Percentiles rank a stretch among this genome's conserved stretches.
Conservation (phyloP, 768 basidiomycete genomes). For the Exidia glandulosa region DNA sequence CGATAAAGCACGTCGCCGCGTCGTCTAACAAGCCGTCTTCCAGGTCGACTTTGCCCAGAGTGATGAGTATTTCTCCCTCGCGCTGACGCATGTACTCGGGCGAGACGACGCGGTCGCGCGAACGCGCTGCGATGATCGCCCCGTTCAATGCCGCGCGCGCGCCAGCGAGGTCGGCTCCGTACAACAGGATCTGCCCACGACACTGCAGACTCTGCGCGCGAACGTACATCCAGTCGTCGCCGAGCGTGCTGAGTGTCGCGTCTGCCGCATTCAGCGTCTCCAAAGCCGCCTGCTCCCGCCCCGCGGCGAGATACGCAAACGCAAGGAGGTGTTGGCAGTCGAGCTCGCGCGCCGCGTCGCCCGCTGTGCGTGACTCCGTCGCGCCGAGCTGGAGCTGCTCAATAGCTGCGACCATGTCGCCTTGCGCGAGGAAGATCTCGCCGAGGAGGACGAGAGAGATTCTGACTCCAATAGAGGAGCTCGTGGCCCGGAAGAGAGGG, state of each 20-base stretch:
- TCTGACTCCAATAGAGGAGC: neutral
- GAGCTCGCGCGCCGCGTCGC: neutral
- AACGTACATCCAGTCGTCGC: neutral
- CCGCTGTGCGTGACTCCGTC: neutral
- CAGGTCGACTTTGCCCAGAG: no score
- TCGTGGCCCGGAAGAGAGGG: neutral
- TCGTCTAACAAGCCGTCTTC: no score
- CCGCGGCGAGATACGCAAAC: no score
- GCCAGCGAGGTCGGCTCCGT: neutral
- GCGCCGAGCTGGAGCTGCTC: neutral
- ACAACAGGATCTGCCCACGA: no score
- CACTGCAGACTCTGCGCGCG: neutral
- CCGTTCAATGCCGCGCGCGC: neutral
- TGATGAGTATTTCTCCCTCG: no score
- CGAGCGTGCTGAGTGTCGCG: neutral
- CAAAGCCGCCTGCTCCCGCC: no score
- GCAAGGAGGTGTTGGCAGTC: no score
- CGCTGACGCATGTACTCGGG: no score
- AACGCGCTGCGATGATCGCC: no score
- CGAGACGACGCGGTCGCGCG: no score
- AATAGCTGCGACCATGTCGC: neutral
- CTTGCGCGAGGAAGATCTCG: neutral
- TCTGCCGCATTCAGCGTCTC: no score
- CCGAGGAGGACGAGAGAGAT: neutral
- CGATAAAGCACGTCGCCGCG: no score